These are phyloP conservation scores for Populus simonii DNA, from an alignment of 345 rosid species.

Conservation along the genomic window DNA sequence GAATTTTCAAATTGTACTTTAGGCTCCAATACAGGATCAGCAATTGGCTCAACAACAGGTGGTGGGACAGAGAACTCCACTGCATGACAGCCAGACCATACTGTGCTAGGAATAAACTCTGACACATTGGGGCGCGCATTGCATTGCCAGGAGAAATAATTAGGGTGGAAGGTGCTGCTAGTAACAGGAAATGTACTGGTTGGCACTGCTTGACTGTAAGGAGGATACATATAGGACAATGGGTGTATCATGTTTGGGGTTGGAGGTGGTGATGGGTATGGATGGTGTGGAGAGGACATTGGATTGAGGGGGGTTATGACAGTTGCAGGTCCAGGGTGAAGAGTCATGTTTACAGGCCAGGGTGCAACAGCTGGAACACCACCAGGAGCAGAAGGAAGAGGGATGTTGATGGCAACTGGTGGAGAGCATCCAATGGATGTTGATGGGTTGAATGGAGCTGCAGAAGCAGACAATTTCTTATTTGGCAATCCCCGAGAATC, in stretches of 20 bases:
- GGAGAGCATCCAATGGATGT: slow-evolving; percentile 57
- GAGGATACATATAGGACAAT: slow-evolving; percentile 78
- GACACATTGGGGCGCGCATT: slow-evolving; percentile 50
- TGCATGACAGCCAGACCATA: slow-evolving; percentile 73
- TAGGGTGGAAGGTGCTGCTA: slow-evolving; percentile 66
- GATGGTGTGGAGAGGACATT: slow-evolving; percentile 53
- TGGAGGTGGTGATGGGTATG: slow-evolving; percentile 80
- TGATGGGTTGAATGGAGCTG: slow-evolving; percentile 90
- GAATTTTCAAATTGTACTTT: slow-evolving; percentile 33
- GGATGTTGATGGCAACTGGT: slow-evolving; percentile 56
- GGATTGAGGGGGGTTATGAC: slow-evolving; percentile 46
- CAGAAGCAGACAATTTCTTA: slow-evolving; percentile 92
- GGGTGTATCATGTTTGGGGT: slow-evolving; percentile 87
- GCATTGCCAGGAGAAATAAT: slow-evolving; percentile 87
- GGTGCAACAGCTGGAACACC: slow-evolving; percentile 55
- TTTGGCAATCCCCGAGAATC: slow-evolving; percentile 49
- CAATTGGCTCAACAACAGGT: slow-evolving; percentile 60
- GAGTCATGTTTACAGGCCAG: slow-evolving; percentile 84
- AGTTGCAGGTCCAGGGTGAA: slow-evolving; percentile 66
- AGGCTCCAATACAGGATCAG: slow-evolving; percentile 48
- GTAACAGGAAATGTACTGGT: slow-evolving; percentile 72
- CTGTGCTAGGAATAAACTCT: slow-evolving; percentile 64
- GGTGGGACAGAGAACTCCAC: slow-evolving; percentile 64
- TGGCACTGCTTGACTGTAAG: slow-evolving; percentile 60
- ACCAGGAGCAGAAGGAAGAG: slow-evolving; percentile 52